Percentiles rank a stretch among this genome's conserved stretches.
Evolutionary conservation across 352 stramenopile species (phyloP).

Genomic region (Globisporangium paroecandrum): DNA sequence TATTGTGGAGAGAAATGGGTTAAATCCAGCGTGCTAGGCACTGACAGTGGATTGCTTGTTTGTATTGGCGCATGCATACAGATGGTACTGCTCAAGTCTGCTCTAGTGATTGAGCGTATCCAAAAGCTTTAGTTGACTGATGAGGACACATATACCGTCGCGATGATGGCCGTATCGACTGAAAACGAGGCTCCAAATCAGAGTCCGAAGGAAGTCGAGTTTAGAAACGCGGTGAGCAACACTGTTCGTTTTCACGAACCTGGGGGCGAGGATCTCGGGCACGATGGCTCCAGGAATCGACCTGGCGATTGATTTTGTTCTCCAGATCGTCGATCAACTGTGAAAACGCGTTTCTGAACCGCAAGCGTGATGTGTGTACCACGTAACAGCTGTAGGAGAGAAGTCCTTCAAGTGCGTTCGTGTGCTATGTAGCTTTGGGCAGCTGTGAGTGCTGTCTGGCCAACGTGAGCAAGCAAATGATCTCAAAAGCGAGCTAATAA

Average conservation of each 20-base stretch:
- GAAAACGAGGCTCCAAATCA: background rate
- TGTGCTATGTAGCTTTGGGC: background rate
- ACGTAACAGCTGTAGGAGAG: background rate
- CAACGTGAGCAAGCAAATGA: background rate
- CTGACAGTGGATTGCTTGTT: background rate
- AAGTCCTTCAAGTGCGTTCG: background rate
- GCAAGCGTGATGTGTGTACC: background rate
- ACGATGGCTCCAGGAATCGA: too few species aligned
- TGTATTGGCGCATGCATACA: background rate
- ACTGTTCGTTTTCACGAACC: too few species aligned
- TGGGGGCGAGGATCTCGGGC: too few species aligned
- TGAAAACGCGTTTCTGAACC: too few species aligned
- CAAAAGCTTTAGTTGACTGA: background rate
- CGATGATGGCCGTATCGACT: background rate
- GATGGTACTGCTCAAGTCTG: constrained; percentile 17
- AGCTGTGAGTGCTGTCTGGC: background rate
- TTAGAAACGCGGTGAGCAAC: too few species aligned
- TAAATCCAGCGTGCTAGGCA: background rate
- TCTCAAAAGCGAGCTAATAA: background rate
- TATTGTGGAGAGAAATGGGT: background rate
- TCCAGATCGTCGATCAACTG: too few species aligned
- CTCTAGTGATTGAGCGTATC: constrained; percentile 16
- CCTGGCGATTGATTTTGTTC: too few species aligned
- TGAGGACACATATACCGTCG: background rate
- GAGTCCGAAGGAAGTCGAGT: background rate